Base-by-base conservation (phyloP, 331 rosid genomes). In the Saraca asoca region DNA sequence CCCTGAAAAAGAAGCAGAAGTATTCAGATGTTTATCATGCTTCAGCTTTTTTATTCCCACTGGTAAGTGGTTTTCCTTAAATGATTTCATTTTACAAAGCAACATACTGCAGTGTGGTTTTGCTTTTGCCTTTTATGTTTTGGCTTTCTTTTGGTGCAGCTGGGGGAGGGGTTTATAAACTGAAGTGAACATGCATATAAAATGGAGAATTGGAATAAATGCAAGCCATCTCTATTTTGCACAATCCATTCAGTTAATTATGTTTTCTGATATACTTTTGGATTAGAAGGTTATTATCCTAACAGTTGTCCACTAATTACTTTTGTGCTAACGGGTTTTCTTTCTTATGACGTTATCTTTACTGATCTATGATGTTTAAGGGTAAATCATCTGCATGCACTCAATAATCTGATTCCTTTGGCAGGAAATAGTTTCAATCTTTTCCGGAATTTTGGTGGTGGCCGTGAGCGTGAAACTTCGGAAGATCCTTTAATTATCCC, bases 11-110 rank as follows among this genome's bases (percentile, higher is more conserved):
- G 79, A 68, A 19, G 74, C 66, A 46, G 83, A 78, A 45, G 60
- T 68, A 17, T 82, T 82, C 58, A 63, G 83, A 63, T 82, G 86
- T 62, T 71, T 82, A 52, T 44, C 78, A 59, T 82, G 86, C 71
- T 63, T 82, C 76, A 78, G 83, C 76, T 17, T 82, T 70, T 78
- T 78, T 58, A 71, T 82, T 62, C 81, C 83, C 38, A 51, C 64
- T 37, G 79, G 83, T 74, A 41, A 71, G 78, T 66, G 44, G 46
- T 18, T 24, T 53, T 13, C 60, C 12, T 24, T 74, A 41, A 71
- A 76, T 66, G 44, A 41, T n/a, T 17, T 53, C 15, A 54, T 8
- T 74, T 46, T 50, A 42, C 18, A 49, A 9, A 31, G 15, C 42
- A 51, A 34, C 16, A 64, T 13, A 38, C 5, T 61, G 35, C 2